phyloP scores from a whole-genome alignment of 1,284 basidiomycete species.

The Malassezia dermatis region DNA sequence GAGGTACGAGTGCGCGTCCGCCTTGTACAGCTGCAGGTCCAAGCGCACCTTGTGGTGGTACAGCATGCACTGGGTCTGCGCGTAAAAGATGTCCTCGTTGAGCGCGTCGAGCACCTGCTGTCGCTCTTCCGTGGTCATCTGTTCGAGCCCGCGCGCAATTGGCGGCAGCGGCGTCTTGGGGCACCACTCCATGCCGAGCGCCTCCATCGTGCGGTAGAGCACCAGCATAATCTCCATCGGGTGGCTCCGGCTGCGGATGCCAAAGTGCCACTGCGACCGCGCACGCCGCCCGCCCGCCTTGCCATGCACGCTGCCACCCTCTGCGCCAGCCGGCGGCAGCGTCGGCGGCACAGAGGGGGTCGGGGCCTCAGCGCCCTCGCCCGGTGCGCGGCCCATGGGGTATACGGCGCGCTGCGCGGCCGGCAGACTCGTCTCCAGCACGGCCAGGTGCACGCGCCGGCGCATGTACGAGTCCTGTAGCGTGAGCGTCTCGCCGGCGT shows the following conservation, averaged over 20 bases:
- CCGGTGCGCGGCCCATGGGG: slow-evolving; percentile 17
- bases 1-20: slow-evolving; percentile 88
- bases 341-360: slow-evolving; percentile 13
- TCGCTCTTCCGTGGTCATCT: slow-evolving; percentile 35
- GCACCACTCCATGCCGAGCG: slow-evolving; percentile 91
- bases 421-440: slow-evolving; percentile 33
- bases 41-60: slow-evolving; percentile 54
- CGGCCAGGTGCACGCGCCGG: slow-evolving; percentile 21
- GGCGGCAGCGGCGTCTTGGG: slow-evolving; percentile 40
- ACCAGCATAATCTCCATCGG: slow-evolving; percentile 99
- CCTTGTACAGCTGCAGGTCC: slow-evolving; percentile 93
- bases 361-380: slow-evolving; percentile 11
- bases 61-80: slow-evolving; percentile 69
- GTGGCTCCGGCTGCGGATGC: slow-evolving; percentile 82
- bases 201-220: slow-evolving; percentile 84
- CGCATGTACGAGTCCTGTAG: slow-evolving; percentile 11
- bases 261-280: slow-evolving; percentile 79
- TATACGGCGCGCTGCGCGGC: slow-evolving; percentile 1
- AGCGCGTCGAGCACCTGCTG: slow-evolving; percentile 50
- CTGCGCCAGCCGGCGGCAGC: slow-evolving; percentile 21
- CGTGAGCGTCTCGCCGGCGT: neutral
- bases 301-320: neutral
- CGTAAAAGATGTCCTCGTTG: slow-evolving; percentile 67
- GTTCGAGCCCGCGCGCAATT: slow-evolving; percentile 18
- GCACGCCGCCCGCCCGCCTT: slow-evolving; percentile 1